Percentiles rank a stretch among this genome's conserved stretches.
These are phyloP conservation scores for Heterobasidion annosum DNA, from an alignment of 1,284 basidiomycete genomes.

Conservation along the genomic window DNA sequence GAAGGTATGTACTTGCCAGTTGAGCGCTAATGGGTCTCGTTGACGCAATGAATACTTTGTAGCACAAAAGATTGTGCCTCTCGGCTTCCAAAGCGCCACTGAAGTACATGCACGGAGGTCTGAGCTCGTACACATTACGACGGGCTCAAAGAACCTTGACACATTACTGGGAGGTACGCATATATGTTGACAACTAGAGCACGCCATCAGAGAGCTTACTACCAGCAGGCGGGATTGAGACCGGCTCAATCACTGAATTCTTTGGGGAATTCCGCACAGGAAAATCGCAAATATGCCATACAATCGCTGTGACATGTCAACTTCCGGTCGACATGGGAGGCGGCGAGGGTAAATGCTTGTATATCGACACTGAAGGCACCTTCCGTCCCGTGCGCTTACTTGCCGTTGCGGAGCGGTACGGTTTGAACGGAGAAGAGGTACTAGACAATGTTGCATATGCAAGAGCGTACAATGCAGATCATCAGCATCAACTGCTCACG, in stretches of 20 bases:
- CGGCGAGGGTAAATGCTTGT: conserved; percentile 97
- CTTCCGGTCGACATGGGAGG: conserved; percentile 97
- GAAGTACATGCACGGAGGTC: conserved; percentile 93
- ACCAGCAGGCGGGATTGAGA: conserved; percentile 87
- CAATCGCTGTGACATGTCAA: conserved; percentile 96
- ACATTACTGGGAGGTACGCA: conserved; percentile 84
- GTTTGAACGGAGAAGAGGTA: conserved; percentile 95
- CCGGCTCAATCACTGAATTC: conserved; percentile 95
- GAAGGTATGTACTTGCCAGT: conserved; percentile 58
- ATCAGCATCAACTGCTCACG: conserved; percentile 86
- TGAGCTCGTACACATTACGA: conserved; percentile 97
- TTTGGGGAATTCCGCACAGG: conserved; percentile 99
- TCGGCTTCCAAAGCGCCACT: conserved; percentile 97
- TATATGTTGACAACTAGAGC: neutral
- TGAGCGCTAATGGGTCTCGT: neutral
- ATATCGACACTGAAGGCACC: conserved; percentile 98
- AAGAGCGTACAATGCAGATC: conserved; percentile 97
- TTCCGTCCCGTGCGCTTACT: conserved; percentile 95
- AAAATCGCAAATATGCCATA: conserved; percentile 98
- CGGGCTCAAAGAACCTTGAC: conserved; percentile 94
- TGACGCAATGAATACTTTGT: conserved; percentile 1
- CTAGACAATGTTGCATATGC: conserved; percentile 99
- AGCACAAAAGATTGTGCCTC: conserved; percentile 95
- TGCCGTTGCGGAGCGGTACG: conserved; percentile 92
- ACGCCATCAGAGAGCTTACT: neutral